Base-by-base conservation (phyloP, 2,329 filamentous ascomycete genomes). In the Colletotrichum lentis region DNA sequence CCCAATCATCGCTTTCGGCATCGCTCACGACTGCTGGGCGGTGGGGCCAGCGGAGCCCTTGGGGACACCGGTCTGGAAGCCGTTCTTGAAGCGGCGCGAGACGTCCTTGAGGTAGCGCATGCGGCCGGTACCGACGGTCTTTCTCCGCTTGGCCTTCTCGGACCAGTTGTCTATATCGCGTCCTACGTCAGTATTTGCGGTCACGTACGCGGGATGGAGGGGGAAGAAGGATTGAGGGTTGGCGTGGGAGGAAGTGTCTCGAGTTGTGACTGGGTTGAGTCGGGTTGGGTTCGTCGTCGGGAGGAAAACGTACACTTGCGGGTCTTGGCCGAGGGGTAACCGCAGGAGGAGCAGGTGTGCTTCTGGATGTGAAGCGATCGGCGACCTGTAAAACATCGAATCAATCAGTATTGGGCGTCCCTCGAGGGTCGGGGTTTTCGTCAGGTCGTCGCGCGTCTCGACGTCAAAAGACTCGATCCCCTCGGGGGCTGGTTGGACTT, bases 101-200 rank as follows among this genome's bases (percentile, higher is more conserved):
- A 99, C 90, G 79, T 88, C 88, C 89, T 96, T 97, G 82, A 99
- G 89, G 86, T 94, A 93, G 81, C 93, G 90, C 91, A 94, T 96
- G 84, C 96, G 93, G 83, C 96, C 96, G 80, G 93, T 95, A 79
- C 96, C 96, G 82, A 92, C 95, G 80, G 95, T 97, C 94, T 97
- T 98, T 91, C 96, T 96, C 84, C 96, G 89, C 93, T 98, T 98
- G 79, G 94, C 95, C 92, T 99, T 99, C 90, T 98, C 95, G 84
- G 92, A 90, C 96, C 96, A 99, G 92, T 99, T 97, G 91, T 91
- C 95, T 98, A 81, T 81, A 71, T 41, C 57, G 58, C 24, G 8
- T 35, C 57, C 67, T 55, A 22, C 41, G 64, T 69, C 52, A 69
- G 62, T 59, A 69, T 54, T 3, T 67, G 35, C 56, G 52, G 20